Evolutionary conservation across 2,329 filamentous ascomycete species (phyloP).

Genomic region (Diaporthe citriasiana): DNA sequence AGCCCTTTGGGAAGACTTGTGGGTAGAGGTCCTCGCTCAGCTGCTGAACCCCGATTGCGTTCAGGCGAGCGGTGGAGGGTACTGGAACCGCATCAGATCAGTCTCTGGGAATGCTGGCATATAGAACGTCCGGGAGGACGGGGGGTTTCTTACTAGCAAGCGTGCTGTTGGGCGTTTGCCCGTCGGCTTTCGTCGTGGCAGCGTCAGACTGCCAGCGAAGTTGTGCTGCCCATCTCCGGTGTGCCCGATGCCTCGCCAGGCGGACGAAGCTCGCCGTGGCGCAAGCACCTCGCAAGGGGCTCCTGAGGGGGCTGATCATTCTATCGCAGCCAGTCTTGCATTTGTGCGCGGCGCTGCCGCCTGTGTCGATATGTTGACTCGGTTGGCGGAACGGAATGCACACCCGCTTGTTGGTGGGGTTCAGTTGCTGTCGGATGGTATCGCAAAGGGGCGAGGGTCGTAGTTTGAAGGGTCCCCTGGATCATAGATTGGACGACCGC

Average conservation of each 20-base stretch:
- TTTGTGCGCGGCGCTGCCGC: slow-evolving; percentile 16
- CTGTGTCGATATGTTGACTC: neutral
- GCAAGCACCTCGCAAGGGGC: slow-evolving; percentile 56
- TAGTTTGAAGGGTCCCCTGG: slow-evolving; percentile 7
- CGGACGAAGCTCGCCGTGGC: slow-evolving; percentile 64
- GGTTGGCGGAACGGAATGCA: neutral
- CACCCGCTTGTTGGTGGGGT: neutral
- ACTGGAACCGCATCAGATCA: too few species aligned
- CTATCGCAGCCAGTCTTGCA: slow-evolving; percentile 46
- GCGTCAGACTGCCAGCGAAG: slow-evolving; percentile 60
- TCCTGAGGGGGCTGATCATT: slow-evolving; percentile 57
- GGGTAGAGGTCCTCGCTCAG: slow-evolving; percentile 85
- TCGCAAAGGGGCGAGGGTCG: slow-evolving; percentile 7
- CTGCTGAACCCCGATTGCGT: slow-evolving; percentile 95
- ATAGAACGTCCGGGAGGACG: too few species aligned
- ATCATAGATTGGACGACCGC: slow-evolving; percentile 30
- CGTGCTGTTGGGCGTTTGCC: slow-evolving; percentile 45
- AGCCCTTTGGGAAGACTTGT: slow-evolving; percentile 80
- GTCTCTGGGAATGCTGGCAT: too few species aligned
- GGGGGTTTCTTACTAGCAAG: too few species aligned
- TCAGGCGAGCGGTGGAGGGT: slow-evolving; percentile 77
- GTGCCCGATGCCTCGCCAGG: slow-evolving; percentile 64
- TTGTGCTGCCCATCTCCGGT: slow-evolving; percentile 55
- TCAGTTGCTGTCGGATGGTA: neutral
- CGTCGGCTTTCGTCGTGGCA: slow-evolving; percentile 37